Evolutionary conservation across 2,329 filamentous ascomycete genomes (phyloP).

Genomic region (Huntiella moniliformis): DNA sequence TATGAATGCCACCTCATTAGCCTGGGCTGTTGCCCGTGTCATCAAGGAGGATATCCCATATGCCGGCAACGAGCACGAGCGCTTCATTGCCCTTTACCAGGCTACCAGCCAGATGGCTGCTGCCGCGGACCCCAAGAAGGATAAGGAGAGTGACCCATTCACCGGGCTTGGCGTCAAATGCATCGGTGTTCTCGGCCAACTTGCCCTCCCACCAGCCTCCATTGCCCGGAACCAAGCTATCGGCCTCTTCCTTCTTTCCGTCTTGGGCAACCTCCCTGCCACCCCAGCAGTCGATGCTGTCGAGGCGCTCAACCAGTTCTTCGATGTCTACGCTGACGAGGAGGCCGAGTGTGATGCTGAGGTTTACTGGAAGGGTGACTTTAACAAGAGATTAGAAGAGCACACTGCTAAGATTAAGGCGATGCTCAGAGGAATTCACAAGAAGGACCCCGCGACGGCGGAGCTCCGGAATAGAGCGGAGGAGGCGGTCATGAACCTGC

Average conservation of each 20-base stretch:
- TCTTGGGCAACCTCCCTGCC: conserved; percentile 31
- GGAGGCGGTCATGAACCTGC: conserved; percentile 41
- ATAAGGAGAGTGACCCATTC: conserved; percentile 30
- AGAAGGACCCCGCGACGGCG: conserved; percentile 25
- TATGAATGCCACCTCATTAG: conserved; percentile 43
- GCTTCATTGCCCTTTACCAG: conserved; percentile 47
- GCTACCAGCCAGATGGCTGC: conserved; percentile 24
- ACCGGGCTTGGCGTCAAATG: conserved; percentile 46
- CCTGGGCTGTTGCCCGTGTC: conserved; percentile 44
- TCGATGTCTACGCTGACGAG: conserved; percentile 49
- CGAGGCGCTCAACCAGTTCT: conserved; percentile 47
- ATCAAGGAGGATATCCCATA: conserved; percentile 17
- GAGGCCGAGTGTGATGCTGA: conserved; percentile 35
- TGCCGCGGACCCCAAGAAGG: conserved; percentile 13
- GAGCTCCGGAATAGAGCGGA: conserved; percentile 42
- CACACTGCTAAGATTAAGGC: conserved; percentile 33
- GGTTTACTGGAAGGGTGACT: conserved; percentile 45
- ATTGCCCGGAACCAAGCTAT: conserved; percentile 40
- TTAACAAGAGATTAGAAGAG: conserved; percentile 39
- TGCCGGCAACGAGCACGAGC: conserved; percentile 33
- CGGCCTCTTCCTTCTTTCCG: conserved; percentile 40
- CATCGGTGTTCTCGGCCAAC: conserved; percentile 44
- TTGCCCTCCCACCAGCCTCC: conserved; percentile 37
- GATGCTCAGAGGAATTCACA: conserved; percentile 42
- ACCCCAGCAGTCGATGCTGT: conserved; percentile 38